Base-by-base conservation (phyloP, 306 rosid species). In the Cajanus cajan region DNA sequence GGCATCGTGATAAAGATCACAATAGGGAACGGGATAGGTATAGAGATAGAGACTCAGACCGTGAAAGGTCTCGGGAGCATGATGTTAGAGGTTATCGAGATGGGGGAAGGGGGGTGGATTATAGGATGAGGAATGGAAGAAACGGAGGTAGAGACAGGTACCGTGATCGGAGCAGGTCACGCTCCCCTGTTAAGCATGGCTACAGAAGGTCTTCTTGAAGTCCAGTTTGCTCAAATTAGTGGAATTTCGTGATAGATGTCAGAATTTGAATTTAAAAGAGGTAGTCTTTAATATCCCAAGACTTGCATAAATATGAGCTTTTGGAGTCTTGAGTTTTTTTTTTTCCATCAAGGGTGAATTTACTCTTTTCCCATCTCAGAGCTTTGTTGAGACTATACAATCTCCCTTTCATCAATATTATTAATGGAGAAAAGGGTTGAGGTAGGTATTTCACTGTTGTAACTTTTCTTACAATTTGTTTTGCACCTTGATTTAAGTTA, bases 381-480 rank as follows among this genome's bases (percentile, higher is more conserved):
- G 96, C 96, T 85, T 85, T 91, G 88, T 93, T 90, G 97, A 90
- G 90, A 82, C 88, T 85, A 78, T 90, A 82, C 90, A 91, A 80
- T 91, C 98, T 88, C 89, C 92, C 89, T 91, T 87, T 85, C 97
- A 84, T 91, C 99, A 80, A 81, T 86, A 85, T 87, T 86, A 83
- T 88, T 85, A 77, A 84, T 86, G 94, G 89, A 86, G 91, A 90
- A 91, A 86, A 90, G 82, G 88, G 90, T 86, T 82, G 98, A 96
- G 99, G 99, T 90, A 96, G 99, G 99, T 86, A 91, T 85, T 83
- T 87, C 80, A 55, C 86, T 80, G 86, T 82, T 86, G 90, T 76
- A 78, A 87, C 87, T 87, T 78, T 8, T 80, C 82, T 71, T 77
- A 78, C 71, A 75, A 82, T 80, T 58, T 65, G 59, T 57, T 82